Base-by-base conservation (phyloP, 2,329 filamentous ascomycete genomes). In the Calonectria hongkongensis region DNA sequence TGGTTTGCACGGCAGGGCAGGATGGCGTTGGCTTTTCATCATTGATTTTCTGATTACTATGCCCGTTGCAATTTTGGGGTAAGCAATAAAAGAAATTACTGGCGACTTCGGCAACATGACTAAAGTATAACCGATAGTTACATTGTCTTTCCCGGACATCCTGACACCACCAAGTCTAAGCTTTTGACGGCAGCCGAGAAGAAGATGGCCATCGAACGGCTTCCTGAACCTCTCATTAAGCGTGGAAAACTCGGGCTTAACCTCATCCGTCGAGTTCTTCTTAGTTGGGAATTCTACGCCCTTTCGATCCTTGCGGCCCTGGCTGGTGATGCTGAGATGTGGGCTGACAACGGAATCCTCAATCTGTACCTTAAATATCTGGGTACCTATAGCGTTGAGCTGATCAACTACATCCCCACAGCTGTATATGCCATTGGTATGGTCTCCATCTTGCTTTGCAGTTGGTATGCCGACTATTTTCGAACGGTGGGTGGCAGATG, bases 401-500 rank as follows among this genome's bases (percentile, higher is more conserved):
- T 89, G 39, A 88, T 90, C 67, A 89, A 89, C 66, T 87, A 85
- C 45, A 87, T 88, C 66, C 87, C 87, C 0, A 87, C 86, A 0
- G 83, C 83, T 0, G 85, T 63, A 12, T 45, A 54, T 36, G 70
- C 36, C 16, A 62, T 72, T 18, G 70, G 64, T 6, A 64, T 68
- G 18, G 54, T 68, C 18, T 43, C 70, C 45, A 72, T 58, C 7
- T 30, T 72, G 2, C 25, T 63, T 51, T 58, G 58, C 33, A 63
- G 50, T 15, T 63, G 60, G 60, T 63, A 63, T 28, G 36, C 60
- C 4, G 60, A 63, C 41, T 63, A 45, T 16, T 56, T 56, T 28
- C 51, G 33, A 56, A 56, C 5, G 30, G 18, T 16, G 1, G 25
- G 60, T 16, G 25, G 67, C 15, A 33, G 51, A 10, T 74, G 73